Conservation (phyloP, 2,329 filamentous ascomycete genomes). For the Leptographium wingfieldii region DNA sequence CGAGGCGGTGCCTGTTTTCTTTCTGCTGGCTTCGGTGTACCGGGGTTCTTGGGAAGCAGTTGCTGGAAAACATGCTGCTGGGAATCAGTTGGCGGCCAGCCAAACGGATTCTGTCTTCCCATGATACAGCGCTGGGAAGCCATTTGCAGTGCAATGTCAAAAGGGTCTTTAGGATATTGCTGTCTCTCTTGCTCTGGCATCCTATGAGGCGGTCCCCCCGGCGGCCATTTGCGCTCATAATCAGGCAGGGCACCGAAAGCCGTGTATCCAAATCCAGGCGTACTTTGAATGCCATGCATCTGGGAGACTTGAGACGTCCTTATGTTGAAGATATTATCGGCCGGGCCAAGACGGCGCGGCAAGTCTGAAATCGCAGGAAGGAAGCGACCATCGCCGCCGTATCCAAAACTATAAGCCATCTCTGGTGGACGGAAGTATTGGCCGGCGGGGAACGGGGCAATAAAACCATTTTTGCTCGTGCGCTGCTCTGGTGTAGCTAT, state of each 20-base stretch:
- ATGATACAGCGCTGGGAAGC: not conserved
- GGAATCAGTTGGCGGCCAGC: not conserved
- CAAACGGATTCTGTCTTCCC: not conserved
- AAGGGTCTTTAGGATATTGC: not conserved
- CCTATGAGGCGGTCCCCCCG: not conserved
- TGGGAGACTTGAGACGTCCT: not conserved
- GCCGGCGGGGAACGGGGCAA: not conserved
- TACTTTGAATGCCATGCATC: not conserved
- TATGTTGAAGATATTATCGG: not conserved
- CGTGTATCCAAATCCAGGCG: not conserved
- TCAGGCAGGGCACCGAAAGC: not conserved
- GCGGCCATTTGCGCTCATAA: not conserved
- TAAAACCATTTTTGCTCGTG: not conserved
- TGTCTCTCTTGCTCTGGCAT: not conserved
- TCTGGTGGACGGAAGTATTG: not conserved
- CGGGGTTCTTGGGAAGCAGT: not conserved
- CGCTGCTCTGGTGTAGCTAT: not conserved
- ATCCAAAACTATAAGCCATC: not conserved
- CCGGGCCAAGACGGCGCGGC: not conserved
- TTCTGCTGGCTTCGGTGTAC: not conserved
- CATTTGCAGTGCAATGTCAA: not conserved
- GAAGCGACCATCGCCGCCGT: not conserved
- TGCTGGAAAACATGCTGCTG: not conserved
- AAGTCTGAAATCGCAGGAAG: not conserved
- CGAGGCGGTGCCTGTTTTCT: not conserved